Conservation (phyloP, 2,329 filamentous ascomycete genomes). For the Microascus cirrosus region DNA sequence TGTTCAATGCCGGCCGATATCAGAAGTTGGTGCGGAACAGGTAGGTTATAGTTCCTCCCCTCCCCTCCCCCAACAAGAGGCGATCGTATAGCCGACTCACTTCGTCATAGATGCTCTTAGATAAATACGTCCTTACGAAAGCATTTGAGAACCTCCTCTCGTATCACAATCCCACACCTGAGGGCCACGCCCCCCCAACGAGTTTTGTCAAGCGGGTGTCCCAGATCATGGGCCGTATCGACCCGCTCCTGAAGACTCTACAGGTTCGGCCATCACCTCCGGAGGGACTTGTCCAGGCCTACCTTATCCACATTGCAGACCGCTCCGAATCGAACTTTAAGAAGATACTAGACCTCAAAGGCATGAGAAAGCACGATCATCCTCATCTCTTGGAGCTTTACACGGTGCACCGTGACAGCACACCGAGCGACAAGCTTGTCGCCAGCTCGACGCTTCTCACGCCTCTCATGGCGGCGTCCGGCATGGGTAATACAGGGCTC, state of each 20-base stretch:
- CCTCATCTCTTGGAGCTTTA: conserved; percentile 78
- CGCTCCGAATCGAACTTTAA: conserved; percentile 89
- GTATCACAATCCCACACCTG: conserved; percentile 36
- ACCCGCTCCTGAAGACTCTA: conserved; percentile 88
- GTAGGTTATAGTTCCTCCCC: conserved; percentile 35
- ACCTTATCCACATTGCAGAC: conserved; percentile 93
- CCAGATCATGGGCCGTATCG: conserved; percentile 73
- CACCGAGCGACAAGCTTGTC: conserved; percentile 58
- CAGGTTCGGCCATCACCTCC: conserved; percentile 87
- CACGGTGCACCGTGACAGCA: conserved; percentile 64
- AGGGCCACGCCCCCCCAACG: conserved; percentile 28
- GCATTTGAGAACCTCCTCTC: conserved; percentile 62
- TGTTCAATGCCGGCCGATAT: conserved; percentile 80
- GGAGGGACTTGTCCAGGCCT: conserved; percentile 91
- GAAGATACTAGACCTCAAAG: conserved; percentile 93
- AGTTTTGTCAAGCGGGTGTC: conserved; percentile 81
- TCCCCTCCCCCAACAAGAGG: neutral
- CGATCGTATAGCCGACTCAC: conserved; percentile 12
- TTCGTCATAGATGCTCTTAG: conserved; percentile 68
- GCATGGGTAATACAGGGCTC: conserved; percentile 22
- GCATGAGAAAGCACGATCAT: conserved; percentile 77
- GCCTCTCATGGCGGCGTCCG: conserved; percentile 42
- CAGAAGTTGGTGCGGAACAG: conserved; percentile 89
- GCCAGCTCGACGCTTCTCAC: conserved; percentile 61
- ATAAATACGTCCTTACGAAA: conserved; percentile 84